Evolutionary conservation across 805 yeast genomes (phyloP), one percentile per base, ranked within the genome.

Genomic region (Pichia deserticola): DNA sequence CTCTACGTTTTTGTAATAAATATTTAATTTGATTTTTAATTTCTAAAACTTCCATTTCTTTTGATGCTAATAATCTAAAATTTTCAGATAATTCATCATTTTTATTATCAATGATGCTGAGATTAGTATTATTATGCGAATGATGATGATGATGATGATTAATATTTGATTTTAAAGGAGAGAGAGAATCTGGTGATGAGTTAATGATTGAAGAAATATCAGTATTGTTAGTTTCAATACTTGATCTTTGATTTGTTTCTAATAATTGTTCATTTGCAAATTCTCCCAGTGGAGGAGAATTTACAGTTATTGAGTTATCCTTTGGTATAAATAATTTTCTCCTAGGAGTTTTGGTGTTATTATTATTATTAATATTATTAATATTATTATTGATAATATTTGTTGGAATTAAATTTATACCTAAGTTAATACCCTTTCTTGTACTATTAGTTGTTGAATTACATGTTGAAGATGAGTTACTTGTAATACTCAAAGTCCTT

Each of bases 11-110:
- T 3, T 54, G 56, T 25, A 58, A 61, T 57, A 84, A 51, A 27
- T 69, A 73, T 40, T 73, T 74, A 29, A 82, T 73, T 43, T 71
- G 68, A 55, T 79, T 82, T 54, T 80, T 82, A 40, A 83, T 64
- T 55, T 84, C 89, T 45, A 84, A 74, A 32, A 84, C 69, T 29
- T 76, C 77, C 77, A 82, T 77, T 60, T 85, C 93, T 58, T 82
- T 84, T 39, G 78, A 68, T 0, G 92, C 92, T 42, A 85, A 65
- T 8, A 74, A 66, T 53, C 87, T 72, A 44, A 84, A 64, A 44
- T 81, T 76, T 5, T 75, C 78, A 50, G 78, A 79, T 6, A 82
- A 68, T 39, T 27, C 41, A 36, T 43, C 48, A 12, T 73, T 79
- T 15, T 25, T 7, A 9, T 25, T 34, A 43, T 13, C 25, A 6